Conservation (phyloP, 768 basidiomycete genomes). For the Arthromyces matolae region DNA sequence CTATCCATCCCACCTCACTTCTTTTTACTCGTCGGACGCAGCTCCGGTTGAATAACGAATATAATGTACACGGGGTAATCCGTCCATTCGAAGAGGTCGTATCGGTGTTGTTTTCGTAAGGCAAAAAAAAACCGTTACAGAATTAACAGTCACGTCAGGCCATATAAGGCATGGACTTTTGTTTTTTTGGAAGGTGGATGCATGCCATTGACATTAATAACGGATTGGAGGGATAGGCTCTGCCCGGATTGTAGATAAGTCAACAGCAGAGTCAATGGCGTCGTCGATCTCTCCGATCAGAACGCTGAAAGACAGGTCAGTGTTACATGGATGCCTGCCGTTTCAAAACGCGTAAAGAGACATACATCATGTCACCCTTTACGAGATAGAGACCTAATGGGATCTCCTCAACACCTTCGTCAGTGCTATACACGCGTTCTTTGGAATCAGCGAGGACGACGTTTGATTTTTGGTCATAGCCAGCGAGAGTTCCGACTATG, state of each 20-base stretch:
- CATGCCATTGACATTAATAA: too few relatives aligned
- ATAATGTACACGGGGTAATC: too few relatives aligned
- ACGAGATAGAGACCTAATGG: constrained; percentile 94
- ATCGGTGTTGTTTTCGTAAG: too few relatives aligned
- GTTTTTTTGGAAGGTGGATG: too few relatives aligned
- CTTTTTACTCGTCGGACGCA: too few relatives aligned
- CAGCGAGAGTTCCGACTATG: constrained; percentile 88
- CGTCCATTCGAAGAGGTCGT: too few relatives aligned
- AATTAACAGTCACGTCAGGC: too few relatives aligned
- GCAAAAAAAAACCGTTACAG: too few relatives aligned
- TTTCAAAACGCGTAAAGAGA: constrained; percentile 19
- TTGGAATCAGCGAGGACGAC: constrained; percentile 91
- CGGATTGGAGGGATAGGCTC: constrained; percentile 84
- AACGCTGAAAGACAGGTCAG: constrained; percentile 35
- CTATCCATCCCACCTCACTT: too few relatives aligned
- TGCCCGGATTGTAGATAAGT: constrained; percentile 76
- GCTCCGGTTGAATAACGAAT: too few relatives aligned
- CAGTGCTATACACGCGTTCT: constrained; percentile 88
- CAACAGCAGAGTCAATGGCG: constrained; percentile 68
- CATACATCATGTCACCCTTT: constrained; percentile 97
- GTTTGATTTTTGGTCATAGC: constrained; percentile 94
- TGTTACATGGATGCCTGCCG: constrained; percentile 7
- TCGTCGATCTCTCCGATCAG: constrained; percentile 87
- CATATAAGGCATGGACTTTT: too few relatives aligned
- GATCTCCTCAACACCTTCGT: constrained; percentile 92